Evolutionary conservation across 129 eudicot species (phyloP), one percentile per base, ranked within the genome.

Genomic region (Lactuca saligna): DNA sequence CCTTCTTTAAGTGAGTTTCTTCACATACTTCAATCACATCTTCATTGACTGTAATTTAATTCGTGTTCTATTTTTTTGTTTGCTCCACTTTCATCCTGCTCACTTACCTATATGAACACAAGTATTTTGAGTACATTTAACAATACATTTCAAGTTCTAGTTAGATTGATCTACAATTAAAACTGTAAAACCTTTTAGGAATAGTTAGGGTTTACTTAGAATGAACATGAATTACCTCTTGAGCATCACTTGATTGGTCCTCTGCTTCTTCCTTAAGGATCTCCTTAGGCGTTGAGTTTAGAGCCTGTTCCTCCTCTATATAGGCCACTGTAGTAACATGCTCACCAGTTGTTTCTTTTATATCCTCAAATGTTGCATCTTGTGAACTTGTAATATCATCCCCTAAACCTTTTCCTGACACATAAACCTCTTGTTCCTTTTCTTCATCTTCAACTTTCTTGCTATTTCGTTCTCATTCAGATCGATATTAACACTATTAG

Each of bases 241-340:
- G 29, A 0, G 2, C 29, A 25, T 25, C 29, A 25, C 29, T 25
- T 25, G 29, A 25, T 25, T 25, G 1, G 29, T 25, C 29, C 29
- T 25, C 29, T 25, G 71, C 29, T 25, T 25, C 63, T n/a, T 38
- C 41, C 78, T 63, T 73, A 29, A 38, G 33, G 73, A 65, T 16
- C 57, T 57, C 79, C 57, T 74, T 46, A 42, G 38, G 0, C 35
- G 8, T 11, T 58, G 68, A 13, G 67, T 60, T 33, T 13, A 67
- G n/a, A 58, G 53, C 66, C 41, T 46, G 31, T 37, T 34, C 78
- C 17, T 73, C 63, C 71, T 65, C 73, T 6, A 37, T 51, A 57
- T 61, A 17, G 48, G 69, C 61, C 49, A 34, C 25, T 10, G 41
- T 34, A 34, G 61, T 63, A 63, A 17, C 63, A 62, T 35, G 62